phyloP scores from a whole-genome alignment of 208 protist species.

The Naegleria gruberi region DNA sequence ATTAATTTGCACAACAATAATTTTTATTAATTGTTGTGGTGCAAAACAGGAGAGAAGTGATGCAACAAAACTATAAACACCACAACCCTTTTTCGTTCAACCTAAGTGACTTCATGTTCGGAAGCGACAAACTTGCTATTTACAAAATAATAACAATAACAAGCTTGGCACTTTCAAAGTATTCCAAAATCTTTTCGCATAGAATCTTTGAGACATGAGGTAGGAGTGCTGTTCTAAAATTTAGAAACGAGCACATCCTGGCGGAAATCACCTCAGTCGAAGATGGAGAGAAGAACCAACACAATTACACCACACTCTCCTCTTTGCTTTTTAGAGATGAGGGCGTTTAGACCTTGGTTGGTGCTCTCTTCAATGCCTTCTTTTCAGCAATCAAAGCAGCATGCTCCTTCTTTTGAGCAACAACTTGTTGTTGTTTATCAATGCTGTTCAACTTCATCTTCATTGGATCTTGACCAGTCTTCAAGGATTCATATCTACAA shows the following conservation, averaged over 20 bases:
- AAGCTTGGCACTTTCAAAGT: too few species aligned
- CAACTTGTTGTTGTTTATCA: neutral
- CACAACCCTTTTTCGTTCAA: too few species aligned
- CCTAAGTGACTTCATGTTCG: too few species aligned
- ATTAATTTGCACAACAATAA: too few species aligned
- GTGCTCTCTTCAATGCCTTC: neutral
- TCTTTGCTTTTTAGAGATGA: neutral
- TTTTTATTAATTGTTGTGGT: too few species aligned
- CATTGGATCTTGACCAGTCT: neutral
- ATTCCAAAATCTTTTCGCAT: too few species aligned
- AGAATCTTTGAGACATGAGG: neutral
- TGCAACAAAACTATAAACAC: too few species aligned
- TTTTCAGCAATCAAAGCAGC: neutral
- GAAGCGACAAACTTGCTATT: too few species aligned
- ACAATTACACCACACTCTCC: neutral
- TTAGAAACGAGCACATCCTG: too few species aligned
- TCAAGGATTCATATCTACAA: conserved; percentile 77
- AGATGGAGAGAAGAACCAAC: neutral
- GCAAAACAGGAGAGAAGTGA: too few species aligned
- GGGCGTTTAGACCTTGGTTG: neutral
- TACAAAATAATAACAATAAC: too few species aligned
- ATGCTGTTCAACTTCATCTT: neutral
- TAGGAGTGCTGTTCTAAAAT: too few species aligned
- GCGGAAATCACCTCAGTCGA: neutral
- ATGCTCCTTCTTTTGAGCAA: neutral